Evolutionary conservation across 2,329 filamentous ascomycete genomes (phyloP).

Genomic region (Colletotrichum costaricense): DNA sequence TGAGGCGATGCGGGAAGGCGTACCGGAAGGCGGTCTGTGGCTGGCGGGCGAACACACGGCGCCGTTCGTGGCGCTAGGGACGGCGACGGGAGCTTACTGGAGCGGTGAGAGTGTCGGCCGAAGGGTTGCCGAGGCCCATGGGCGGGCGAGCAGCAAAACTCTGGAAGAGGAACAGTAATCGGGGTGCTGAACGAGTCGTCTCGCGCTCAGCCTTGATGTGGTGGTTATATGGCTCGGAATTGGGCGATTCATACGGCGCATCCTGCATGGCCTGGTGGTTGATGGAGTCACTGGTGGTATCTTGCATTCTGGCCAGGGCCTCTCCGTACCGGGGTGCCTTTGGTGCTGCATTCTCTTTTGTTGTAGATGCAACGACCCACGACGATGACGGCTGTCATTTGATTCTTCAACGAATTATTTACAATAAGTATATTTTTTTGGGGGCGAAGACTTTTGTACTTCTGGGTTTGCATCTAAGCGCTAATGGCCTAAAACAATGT

Average conservation of each 20-base stretch:
- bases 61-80: slow-evolving; percentile 89
- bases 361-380: slow-evolving; percentile 1
- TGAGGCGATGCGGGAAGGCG: slow-evolving; percentile 68
- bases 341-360: background rate
- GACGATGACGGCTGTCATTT: background rate
- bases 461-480: background rate
- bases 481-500: background rate
- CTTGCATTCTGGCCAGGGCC: background rate
- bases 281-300: background rate
- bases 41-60: slow-evolving; percentile 91
- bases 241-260: no score
- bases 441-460: background rate
- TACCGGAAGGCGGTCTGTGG: slow-evolving; percentile 80
- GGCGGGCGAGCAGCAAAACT: slow-evolving; percentile 17
- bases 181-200: background rate
- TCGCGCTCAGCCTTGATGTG: background rate
- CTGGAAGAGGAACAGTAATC: background rate
- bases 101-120: slow-evolving; percentile 83
- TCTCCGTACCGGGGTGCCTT: background rate
- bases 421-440: background rate
- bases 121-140: slow-evolving; percentile 70
- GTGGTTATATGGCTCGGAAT: background rate
- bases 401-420: slow-evolving; percentile 1
- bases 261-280: no score
- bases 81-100: slow-evolving; percentile 92